Conservation (phyloP, 768 basidiomycete species). For the Daedaleopsis nitida region DNA sequence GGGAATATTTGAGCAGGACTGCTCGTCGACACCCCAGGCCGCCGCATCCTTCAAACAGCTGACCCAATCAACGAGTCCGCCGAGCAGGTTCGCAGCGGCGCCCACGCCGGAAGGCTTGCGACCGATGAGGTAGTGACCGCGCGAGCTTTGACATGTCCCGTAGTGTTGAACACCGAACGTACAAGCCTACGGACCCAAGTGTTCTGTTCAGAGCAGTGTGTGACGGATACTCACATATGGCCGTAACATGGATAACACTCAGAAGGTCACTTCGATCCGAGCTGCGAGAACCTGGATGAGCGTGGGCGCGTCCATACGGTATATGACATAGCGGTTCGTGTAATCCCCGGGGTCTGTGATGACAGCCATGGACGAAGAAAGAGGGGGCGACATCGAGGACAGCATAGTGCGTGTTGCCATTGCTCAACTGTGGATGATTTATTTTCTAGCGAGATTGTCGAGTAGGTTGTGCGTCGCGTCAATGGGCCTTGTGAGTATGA, state of each 20-base stretch:
- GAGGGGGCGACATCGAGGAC: not conserved
- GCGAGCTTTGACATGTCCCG: constrained; percentile 49
- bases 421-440: too few species aligned
- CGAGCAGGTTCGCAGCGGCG: not conserved
- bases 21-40: not conserved
- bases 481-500: too few species aligned
- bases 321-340: constrained; percentile 19
- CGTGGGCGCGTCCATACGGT: constrained; percentile 27
- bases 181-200: too few species aligned
- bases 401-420: not conserved
- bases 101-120: constrained; percentile 35
- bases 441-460: too few species aligned
- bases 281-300: constrained; percentile 22
- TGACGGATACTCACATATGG: not conserved
- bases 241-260: too few species aligned
- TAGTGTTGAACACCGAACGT: too few species aligned
- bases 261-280: constrained; percentile 53
- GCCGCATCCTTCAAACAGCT: not conserved
- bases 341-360: constrained; percentile 16
- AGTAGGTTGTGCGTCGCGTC: too few species aligned
- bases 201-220: not conserved
- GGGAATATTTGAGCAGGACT: too few species aligned
- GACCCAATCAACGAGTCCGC: not conserved
- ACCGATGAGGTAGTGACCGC: constrained; percentile 64
- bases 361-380: not conserved